Base-by-base conservation (phyloP, 2,329 filamentous ascomycete species). In the Ophiocordyceps camponoti-saundersi region DNA sequence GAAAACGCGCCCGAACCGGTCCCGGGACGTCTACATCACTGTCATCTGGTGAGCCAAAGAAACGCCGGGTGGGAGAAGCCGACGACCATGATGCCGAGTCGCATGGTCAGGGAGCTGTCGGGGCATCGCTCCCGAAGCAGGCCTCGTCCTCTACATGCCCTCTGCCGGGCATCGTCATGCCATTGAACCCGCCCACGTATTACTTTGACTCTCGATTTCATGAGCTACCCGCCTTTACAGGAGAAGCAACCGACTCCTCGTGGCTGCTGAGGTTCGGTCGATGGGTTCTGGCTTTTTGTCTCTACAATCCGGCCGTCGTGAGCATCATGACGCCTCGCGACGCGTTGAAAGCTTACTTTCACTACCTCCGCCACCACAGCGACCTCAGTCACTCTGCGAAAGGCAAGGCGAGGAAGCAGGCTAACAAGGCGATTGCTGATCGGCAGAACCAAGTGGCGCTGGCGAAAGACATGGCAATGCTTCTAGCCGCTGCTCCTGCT, bases 201-300 rank as follows among this genome's bases (percentile, higher is more conserved):
- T 48, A 46, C 13, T 42, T 49, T n/a, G 51, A 50, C 32, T 49
- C 51, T 12, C 18, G 50, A 30, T 49, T 48, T 26, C 57, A 62
- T 44, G 53, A 52, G 36, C 49, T 64, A 10, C 61, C 61, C 6
- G 51, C 48, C 8, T 53, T 61, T 36, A 36, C 55, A 5, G 46
- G 54, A 10, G 57, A 54, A 42, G 54, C 54, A 22, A 53, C 57
- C 15, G 59, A 59, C 11, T 59, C 60, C 11, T 59, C 60, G 4
- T 66, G 63, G 63, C 49, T 52, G n/a, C 51, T 52, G n/a, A 53
- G 62, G 44, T 59, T 65, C 47, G 55, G 58, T 44, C 59, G 60
- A 45, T 66, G 63, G 63, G 52, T 56, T 26, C 54, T 55, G 15
- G 53, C 55, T 6, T 62, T 66, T 36, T 56, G 52, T 45, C 43